These are phyloP conservation scores for Tuber umbilicatum DNA, from an alignment of 495 filamentous ascomycete species.

Conservation along the genomic window DNA sequence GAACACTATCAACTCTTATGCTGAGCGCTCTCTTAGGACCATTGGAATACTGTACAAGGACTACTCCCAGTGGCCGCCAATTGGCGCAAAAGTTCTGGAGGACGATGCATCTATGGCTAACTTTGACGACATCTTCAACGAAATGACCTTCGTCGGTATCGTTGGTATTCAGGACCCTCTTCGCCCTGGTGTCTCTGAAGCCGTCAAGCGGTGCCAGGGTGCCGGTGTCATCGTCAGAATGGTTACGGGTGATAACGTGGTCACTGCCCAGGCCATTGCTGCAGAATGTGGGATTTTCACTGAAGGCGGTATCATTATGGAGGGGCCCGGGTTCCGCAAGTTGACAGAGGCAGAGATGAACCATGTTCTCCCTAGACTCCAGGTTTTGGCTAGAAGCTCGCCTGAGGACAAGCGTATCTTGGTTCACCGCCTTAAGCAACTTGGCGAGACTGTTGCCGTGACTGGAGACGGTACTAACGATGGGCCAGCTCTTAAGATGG, in stretches of 20 bases:
- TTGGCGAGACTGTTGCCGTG: conserved; percentile 75
- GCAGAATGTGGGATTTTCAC: conserved; percentile 77
- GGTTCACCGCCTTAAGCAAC: conserved; percentile 63
- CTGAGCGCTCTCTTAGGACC: conserved; percentile 72
- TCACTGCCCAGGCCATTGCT: conserved; percentile 77
- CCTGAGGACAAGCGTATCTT: conserved; percentile 83
- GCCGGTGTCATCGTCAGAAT: conserved; percentile 82
- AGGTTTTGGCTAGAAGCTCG: conserved; percentile 78
- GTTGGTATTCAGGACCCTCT: conserved; percentile 87
- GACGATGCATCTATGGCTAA: conserved; percentile 62
- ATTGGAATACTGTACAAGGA: conserved; percentile 83
- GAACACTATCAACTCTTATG: conserved; percentile 66
- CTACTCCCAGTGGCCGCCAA: conserved; percentile 82
- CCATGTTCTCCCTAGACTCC: conserved; percentile 63
- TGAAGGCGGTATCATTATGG: conserved; percentile 66
- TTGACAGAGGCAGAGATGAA: conserved; percentile 65
- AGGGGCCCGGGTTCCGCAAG: conserved; percentile 76
- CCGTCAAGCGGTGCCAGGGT: conserved; percentile 64
- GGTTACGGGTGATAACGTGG: conserved; percentile 82
- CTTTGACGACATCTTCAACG: conserved; percentile 72
- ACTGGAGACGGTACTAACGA: conserved; percentile 90
- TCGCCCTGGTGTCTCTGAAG: conserved; percentile 68
- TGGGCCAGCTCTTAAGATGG: conserved; percentile 74
- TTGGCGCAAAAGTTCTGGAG: conserved; percentile 56
- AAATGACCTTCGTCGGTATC: conserved; percentile 70